Evolutionary conservation across 257 asterid genomes (phyloP), one percentile per base, ranked within the genome.

Genomic region (Solanum medicagineum): DNA sequence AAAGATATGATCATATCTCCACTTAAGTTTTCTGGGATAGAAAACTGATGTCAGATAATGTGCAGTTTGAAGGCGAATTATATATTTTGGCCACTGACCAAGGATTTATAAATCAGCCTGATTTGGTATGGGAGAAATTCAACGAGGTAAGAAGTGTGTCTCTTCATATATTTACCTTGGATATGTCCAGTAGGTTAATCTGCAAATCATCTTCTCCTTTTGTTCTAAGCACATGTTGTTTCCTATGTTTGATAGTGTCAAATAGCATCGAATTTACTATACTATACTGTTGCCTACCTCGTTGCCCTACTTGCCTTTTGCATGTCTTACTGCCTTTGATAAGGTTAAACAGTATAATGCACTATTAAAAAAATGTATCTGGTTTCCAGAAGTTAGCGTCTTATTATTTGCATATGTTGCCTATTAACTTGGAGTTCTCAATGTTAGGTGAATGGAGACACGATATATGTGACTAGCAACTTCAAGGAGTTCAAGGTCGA

Each of bases 61-160:
- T 90, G 91, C 95, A 96, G 99, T 94, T 94, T 90, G 98, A 94
- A 91, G 98, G 97, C 75, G 95, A 95, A 83, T 62, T 97, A 63
- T 97, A 95, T 89, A 94, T 97, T 88, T 91, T 97, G 91, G 98
- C 94, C 65, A 94, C 99, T 4, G 99, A 97, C 85, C 98, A 95
- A 87, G 99, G 98, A 62, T 95, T 90, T 87, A 87, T 94, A 44
- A 94, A 91, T 90, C 97, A 94, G 91, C 97, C 98, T 81, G 98
- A 94, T 89, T 87, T 94, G 92, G 97, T 94, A 81, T 97, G 99
- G 98, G 99, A 97, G 87, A 95, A 97, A 91, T 94, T 97, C 84
- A 94, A 94, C 89, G 98, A 97, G 98, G 99, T 95, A 86, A 91
- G 86, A 69, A 51, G 59, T 17, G 45, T 15, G 75, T 19, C 59